Evolutionary conservation across 768 basidiomycete genomes (phyloP).

Genomic region (Lactifluus hygrophoroides): DNA sequence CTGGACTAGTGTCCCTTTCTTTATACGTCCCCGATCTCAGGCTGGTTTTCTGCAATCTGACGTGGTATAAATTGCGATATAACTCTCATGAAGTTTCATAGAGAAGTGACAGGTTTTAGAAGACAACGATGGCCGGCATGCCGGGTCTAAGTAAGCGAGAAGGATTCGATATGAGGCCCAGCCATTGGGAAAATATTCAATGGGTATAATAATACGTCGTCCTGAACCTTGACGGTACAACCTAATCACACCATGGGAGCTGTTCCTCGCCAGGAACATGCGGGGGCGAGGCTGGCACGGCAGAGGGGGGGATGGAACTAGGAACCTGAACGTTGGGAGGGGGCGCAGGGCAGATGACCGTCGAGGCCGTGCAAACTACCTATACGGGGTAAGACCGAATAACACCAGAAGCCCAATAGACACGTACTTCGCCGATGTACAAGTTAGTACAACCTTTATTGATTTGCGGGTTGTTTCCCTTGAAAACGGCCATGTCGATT

Average conservation of each 20-base stretch:
- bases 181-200: neutral
- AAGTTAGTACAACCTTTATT: constrained; percentile 49
- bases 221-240: too few species aligned
- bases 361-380: constrained; percentile 1
- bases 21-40: neutral
- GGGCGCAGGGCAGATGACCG: neutral
- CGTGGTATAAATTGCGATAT: neutral
- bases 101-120: neutral
- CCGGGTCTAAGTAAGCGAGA: neutral
- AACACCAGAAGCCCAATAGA: neutral
- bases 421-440: constrained; percentile 65
- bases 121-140: neutral
- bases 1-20: neutral
- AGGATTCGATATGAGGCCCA: neutral
- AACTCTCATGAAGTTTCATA: neutral
- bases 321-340: neutral
- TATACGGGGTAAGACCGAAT: neutral
- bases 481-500: constrained; percentile 47
- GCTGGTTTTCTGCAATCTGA: neutral
- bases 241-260: constrained; percentile 9
- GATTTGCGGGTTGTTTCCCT: constrained; percentile 70
- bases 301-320: neutral
- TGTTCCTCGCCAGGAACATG: neutral
- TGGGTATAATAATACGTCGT: neutral
- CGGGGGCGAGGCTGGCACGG: neutral